Evolutionary conservation across 1,284 basidiomycete genomes (phyloP), one percentile per base, ranked within the genome.

Genomic region (Mycena sp.): DNA sequence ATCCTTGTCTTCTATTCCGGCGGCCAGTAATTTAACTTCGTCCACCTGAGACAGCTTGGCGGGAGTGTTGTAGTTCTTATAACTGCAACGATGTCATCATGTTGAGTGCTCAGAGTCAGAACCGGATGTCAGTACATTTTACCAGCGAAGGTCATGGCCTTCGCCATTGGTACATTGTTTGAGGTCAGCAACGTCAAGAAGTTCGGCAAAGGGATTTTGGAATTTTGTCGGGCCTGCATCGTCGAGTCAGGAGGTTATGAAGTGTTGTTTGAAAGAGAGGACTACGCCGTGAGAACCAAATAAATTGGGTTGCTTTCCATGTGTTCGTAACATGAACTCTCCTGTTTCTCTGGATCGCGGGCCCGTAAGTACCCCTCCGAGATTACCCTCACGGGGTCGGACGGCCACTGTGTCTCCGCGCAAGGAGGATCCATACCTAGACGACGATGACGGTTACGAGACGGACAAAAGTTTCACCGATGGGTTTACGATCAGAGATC

Each of bases 81-180:
- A 95, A 68, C 93, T 95, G 70, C 40, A 29, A 35, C 29, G 29
- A 6, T 35, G 32, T n/a, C n/a, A 35, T 35, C 32, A 49, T 9
- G 37, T 54, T 54, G 35, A 60, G 57, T 17, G 12, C 7, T 48
- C 26, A 35, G 19, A 4, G 41, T 14, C 32, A 26, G 12, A 10
- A 21, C 53, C 29, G 12, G 12, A 51, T 23, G 51, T 46, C 32
- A 29, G 66, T 78, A 95, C 93, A 94, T 85, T 82, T 93, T 94
- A 46, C 86, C 85, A 43, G 94, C 88, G 32, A 93, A 76, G 3
- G 79, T 76, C 85, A 97, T 96, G 1, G 94, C 93, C 63, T 89
- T 88, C 45, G 85, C 74, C 71, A 93, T 85, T 3, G 90, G 80
- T 1, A 95, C 80, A 63, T 84, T 83, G 64, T 87, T 85, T 45